A percentile compares a stretch with the other conserved stretches of the same genome.
Evolutionary conservation across 371 early-diverging fungal genomes (phyloP).

Genomic region (Spiromyces aspiralis): DNA sequence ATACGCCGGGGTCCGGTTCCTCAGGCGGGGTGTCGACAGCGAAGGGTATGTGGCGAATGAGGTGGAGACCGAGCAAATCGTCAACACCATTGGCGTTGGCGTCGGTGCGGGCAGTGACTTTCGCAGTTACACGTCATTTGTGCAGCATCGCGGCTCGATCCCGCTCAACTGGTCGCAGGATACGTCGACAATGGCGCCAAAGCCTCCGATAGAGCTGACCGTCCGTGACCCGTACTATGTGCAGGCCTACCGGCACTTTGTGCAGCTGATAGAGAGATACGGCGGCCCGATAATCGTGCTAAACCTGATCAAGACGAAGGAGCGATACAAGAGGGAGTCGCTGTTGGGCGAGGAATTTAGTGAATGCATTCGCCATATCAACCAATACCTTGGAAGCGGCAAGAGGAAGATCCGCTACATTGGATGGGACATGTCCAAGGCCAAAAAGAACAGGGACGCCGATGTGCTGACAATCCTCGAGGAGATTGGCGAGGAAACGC

Average conservation of each 20-base stretch:
- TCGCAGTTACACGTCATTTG: slow-evolving; percentile 75
- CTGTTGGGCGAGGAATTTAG: slow-evolving; percentile 70
- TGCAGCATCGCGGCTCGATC: slow-evolving; percentile 93
- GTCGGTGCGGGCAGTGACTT: slow-evolving; percentile 33
- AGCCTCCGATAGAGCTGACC: slow-evolving; percentile 85
- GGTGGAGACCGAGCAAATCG: slow-evolving; percentile 98
- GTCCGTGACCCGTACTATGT: slow-evolving; percentile 84
- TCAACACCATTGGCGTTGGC: slow-evolving; percentile 73
- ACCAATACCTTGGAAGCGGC: slow-evolving; percentile 69
- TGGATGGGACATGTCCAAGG: slow-evolving; percentile 96
- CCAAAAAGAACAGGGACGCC: slow-evolving; percentile 75
- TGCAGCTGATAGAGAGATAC: slow-evolving; percentile 74
- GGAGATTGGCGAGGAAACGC: slow-evolving; percentile 69
- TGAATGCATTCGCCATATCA: slow-evolving; percentile 64
- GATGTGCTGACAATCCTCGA: slow-evolving; percentile 83
- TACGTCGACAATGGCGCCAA: slow-evolving; percentile 75
- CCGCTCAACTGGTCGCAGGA: slow-evolving; percentile 94
- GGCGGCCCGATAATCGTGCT: slow-evolving; percentile 77
- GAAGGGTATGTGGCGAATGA: slow-evolving; percentile 96
- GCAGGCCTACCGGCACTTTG: slow-evolving; percentile 83
- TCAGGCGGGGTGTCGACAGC: slow-evolving; percentile 89
- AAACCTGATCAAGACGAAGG: slow-evolving; percentile 87
- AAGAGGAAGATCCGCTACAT: slow-evolving; percentile 62
- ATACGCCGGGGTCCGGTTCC: slow-evolving; percentile 94
- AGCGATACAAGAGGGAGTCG: slow-evolving; percentile 75